Conservation (phyloP, 495 filamentous ascomycete species). For the Podospora sp. region DNA sequence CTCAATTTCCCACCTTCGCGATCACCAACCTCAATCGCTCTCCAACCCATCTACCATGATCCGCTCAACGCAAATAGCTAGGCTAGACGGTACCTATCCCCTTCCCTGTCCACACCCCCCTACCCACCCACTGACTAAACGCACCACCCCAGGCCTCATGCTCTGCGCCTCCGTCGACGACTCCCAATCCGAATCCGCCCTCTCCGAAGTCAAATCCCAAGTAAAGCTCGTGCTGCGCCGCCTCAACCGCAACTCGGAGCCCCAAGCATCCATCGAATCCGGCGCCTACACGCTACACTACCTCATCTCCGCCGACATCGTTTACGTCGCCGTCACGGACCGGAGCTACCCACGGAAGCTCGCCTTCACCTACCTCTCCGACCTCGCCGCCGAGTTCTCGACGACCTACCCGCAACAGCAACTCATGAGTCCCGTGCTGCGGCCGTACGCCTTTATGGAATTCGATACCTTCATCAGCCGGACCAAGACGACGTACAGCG, state of each 20-base stretch:
- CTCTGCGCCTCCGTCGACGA: slow-evolving; percentile 95
- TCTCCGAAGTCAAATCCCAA: slow-evolving; percentile 86
- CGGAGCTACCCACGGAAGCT: slow-evolving; percentile 95
- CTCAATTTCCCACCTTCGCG: neutral
- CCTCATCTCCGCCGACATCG: slow-evolving; percentile 75
- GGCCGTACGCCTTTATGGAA: slow-evolving; percentile 94
- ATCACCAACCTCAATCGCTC: slow-evolving; percentile 29
- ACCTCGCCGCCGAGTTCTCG: slow-evolving; percentile 87
- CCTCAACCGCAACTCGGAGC: slow-evolving; percentile 82
- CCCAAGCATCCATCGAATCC: slow-evolving; percentile 89
- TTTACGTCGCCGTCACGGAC: slow-evolving; percentile 93
- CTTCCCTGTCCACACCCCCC: neutral
- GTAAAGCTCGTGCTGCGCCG: slow-evolving; percentile 86
- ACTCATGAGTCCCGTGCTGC: slow-evolving; percentile 71
- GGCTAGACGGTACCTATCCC: slow-evolving; percentile 78
- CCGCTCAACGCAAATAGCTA: slow-evolving; percentile 89
- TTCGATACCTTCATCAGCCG: slow-evolving; percentile 97
- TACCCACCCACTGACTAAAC: slow-evolving; percentile 24
- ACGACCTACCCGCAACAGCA: slow-evolving; percentile 76
- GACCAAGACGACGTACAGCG: slow-evolving; percentile 93
- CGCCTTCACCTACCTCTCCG: slow-evolving; percentile 96
- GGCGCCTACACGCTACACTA: slow-evolving; percentile 83
- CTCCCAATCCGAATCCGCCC: slow-evolving; percentile 67
- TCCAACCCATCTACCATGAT: slow-evolving; percentile 63
- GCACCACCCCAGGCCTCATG: slow-evolving; percentile 70